Conservation (phyloP, 805 yeast genomes). For the Wickerhamiella dianesei region DNA sequence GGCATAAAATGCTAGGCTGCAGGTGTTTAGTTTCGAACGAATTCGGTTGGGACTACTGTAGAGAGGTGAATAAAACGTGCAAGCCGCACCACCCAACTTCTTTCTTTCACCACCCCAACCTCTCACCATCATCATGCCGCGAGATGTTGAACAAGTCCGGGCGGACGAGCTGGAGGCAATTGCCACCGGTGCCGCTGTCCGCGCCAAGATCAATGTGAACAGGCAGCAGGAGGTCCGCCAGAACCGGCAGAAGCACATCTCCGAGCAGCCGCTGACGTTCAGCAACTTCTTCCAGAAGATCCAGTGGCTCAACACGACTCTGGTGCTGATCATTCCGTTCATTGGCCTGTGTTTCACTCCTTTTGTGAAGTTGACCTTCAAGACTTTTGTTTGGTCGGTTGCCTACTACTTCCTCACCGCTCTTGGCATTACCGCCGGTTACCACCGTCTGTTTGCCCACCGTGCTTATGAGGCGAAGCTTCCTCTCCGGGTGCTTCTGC, state of each 20-base stretch:
- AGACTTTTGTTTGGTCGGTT: slow-evolving; percentile 42
- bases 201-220: slow-evolving; percentile 22
- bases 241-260: slow-evolving; percentile 34
- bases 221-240: slow-evolving; percentile 15
- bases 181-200: slow-evolving; percentile 24
- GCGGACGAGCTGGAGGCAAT: slow-evolving; percentile 25
- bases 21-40: neutral
- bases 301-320: slow-evolving; percentile 56
- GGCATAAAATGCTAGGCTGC: neutral
- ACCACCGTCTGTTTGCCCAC: slow-evolving; percentile 68
- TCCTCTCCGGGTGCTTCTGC: slow-evolving; percentile 36
- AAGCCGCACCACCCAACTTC: neutral
- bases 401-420: slow-evolving; percentile 47
- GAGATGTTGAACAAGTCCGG: slow-evolving; percentile 18
- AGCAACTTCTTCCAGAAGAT: slow-evolving; percentile 59
- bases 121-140: neutral
- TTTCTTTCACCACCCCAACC: neutral
- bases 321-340: slow-evolving; percentile 45
- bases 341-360: slow-evolving; percentile 33
- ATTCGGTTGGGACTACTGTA: neutral
- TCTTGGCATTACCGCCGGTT: slow-evolving; percentile 67
- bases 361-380: slow-evolving; percentile 32
- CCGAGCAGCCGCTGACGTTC: slow-evolving; percentile 65
- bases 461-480: slow-evolving; percentile 37
- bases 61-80: neutral